Conservation (phyloP, 2,329 filamentous ascomycete species). For the Trichoderma aggressivum region DNA sequence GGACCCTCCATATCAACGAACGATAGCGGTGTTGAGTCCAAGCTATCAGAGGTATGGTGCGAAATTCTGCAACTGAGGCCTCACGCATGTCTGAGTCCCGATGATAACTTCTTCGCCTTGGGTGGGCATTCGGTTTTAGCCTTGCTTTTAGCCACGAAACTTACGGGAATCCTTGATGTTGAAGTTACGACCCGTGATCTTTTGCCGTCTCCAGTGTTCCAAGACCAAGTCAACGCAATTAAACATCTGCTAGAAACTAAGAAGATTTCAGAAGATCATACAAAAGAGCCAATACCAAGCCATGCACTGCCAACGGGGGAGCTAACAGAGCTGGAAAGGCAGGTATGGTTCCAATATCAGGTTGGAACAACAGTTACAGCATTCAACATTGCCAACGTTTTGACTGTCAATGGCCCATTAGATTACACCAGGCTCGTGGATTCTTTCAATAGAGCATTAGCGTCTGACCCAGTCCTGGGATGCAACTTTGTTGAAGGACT, state of each 20-base stretch:
- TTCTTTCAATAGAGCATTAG: neutral
- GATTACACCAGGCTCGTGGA: neutral
- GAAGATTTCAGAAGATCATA: neutral
- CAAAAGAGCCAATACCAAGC: too few relatives aligned
- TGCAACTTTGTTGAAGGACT: neutral
- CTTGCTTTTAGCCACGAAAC: neutral
- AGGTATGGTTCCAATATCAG: slow-evolving; percentile 18
- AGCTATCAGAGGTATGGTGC: neutral
- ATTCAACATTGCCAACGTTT: slow-evolving; percentile 13
- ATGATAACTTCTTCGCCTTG: neutral
- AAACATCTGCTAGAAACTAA: neutral
- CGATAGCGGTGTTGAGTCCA: neutral
- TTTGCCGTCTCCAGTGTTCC: neutral
- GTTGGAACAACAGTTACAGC: slow-evolving; percentile 2
- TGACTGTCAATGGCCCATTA: neutral
- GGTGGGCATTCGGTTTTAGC: neutral
- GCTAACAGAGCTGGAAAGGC: slow-evolving; percentile 7
- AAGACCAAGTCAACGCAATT: neutral
- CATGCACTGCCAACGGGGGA: neutral
- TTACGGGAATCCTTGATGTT: neutral
- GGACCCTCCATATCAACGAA: too few relatives aligned
- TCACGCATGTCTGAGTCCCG: neutral
- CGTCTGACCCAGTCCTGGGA: neutral
- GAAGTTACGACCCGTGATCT: neutral
- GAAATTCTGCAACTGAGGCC: neutral